A percentile compares a stretch with the other conserved stretches of the same genome.
phyloP scores from a whole-genome alignment of 257 asterid species.

The Solanum pinnatisectum region DNA sequence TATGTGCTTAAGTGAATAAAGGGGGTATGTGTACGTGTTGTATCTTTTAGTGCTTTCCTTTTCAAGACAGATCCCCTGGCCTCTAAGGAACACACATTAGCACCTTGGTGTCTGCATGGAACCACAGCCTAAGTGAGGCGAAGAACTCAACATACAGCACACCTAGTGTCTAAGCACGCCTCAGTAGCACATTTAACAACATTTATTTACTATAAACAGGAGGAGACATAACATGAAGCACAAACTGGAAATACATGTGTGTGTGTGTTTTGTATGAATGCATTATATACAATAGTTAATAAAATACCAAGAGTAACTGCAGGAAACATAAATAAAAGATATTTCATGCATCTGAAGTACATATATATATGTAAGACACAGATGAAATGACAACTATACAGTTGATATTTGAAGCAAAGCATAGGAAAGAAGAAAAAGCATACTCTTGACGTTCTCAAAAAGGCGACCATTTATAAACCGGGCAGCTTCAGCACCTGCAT shows the following conservation, averaged over 20 bases:
- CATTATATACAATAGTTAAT: background rate
- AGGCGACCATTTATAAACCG: constrained; percentile 47
- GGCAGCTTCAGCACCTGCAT: constrained; percentile 82
- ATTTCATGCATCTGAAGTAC: background rate
- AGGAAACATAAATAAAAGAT: background rate
- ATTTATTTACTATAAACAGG: background rate
- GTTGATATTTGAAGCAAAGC: background rate
- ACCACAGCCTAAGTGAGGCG: background rate
- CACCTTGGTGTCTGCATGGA: background rate
- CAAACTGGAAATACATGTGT: background rate
- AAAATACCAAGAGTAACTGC: background rate
- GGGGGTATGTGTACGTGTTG: background rate
- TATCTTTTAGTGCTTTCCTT: background rate
- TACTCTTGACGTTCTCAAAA: constrained; percentile 67
- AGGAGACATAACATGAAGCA: background rate
- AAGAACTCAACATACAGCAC: background rate
- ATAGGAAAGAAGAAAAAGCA: background rate
- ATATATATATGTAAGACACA: background rate
- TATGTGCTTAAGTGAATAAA: background rate
- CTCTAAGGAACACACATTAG: background rate
- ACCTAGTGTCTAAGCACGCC: background rate
- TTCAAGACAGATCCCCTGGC: background rate
- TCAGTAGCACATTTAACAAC: background rate
- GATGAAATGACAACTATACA: background rate
- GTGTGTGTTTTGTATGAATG: background rate